These are phyloP conservation scores for Kazachstania psychrophila DNA, from an alignment of 805 yeast genomes.

Conservation along the genomic window DNA sequence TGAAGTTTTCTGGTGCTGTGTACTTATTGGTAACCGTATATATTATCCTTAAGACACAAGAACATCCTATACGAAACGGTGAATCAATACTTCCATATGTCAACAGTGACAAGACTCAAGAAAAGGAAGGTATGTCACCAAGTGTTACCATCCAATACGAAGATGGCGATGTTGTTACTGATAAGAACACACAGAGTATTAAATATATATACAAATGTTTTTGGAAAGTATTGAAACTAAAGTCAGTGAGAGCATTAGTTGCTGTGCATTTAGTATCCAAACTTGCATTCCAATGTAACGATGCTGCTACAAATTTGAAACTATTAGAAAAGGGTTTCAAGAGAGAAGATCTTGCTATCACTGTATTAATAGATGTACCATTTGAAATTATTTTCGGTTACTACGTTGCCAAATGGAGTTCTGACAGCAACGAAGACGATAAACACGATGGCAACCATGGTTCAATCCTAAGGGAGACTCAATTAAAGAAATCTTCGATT, in stretches of 20 bases:
- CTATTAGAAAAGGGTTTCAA: conserved; percentile 84
- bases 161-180: conserved; percentile 25
- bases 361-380: conserved; percentile 91
- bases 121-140: no score
- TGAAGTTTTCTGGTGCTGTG: conserved; percentile 66
- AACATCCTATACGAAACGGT: no score
- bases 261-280: conserved; percentile 71
- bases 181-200: conserved; percentile 31
- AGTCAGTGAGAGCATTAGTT: conserved; percentile 66
- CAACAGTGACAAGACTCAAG: no score
- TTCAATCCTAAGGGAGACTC: conserved; percentile 1
- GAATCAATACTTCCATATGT: no score
- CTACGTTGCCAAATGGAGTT: conserved; percentile 91
- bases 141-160: conserved; percentile 13
- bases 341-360: conserved; percentile 86
- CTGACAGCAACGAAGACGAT: conserved; percentile 36
- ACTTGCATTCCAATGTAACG: conserved; percentile 91
- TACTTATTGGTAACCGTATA: conserved; percentile 59
- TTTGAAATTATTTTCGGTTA: conserved; percentile 92
- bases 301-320: conserved; percentile 89
- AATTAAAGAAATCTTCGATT: conserved; percentile 4
- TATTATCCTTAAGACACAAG: conserved; percentile 53
- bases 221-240: conserved; percentile 57
- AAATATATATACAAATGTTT: conserved; percentile 53
- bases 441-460: conserved; percentile 6